Evolutionary conservation across 177 flowering plant species (phyloP).

Genomic region (Vitis hybrid): DNA sequence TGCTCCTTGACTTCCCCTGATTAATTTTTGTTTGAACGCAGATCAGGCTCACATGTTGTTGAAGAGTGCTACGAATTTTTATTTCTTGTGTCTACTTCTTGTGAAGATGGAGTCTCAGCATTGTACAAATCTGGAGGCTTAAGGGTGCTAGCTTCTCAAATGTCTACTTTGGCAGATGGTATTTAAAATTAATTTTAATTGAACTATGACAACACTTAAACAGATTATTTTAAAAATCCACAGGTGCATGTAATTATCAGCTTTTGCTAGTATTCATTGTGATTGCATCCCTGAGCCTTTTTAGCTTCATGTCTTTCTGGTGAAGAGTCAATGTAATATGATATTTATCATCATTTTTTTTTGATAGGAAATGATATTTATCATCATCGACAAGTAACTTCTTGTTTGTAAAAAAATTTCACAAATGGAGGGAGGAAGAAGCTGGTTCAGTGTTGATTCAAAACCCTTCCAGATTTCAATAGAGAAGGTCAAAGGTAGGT

Average conservation of each 20-base stretch:
- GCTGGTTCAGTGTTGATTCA: too few species aligned
- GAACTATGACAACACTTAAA: not conserved
- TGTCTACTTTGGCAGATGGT: slow-evolving; percentile 70
- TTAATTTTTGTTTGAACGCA: slow-evolving; percentile 23
- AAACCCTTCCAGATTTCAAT: too few species aligned
- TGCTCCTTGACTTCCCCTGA: slow-evolving; percentile 4
- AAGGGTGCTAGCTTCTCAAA: slow-evolving; percentile 53
- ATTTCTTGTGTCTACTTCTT: slow-evolving; percentile 55
- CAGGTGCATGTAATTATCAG: not conserved
- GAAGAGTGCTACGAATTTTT: slow-evolving; percentile 84
- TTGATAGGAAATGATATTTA: too few species aligned
- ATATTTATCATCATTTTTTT: too few species aligned
- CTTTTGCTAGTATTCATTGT: not conserved
- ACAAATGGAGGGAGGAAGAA: too few species aligned
- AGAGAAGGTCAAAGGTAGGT: too few species aligned
- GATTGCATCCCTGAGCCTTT: not conserved
- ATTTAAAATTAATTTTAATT: slow-evolving; percentile 6
- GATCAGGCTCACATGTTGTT: slow-evolving; percentile 43
- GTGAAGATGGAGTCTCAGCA: slow-evolving; percentile 52
- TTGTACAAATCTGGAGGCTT: slow-evolving; percentile 64
- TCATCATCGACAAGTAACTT: too few species aligned
- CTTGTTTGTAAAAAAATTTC: too few species aligned
- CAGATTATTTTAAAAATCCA: not conserved
- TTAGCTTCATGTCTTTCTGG: not conserved
- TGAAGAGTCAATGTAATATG: not conserved